These are phyloP conservation scores for Cenchrus fungigraminus DNA, from an alignment of 176 grass and related monocot species.

Conservation along the genomic window DNA sequence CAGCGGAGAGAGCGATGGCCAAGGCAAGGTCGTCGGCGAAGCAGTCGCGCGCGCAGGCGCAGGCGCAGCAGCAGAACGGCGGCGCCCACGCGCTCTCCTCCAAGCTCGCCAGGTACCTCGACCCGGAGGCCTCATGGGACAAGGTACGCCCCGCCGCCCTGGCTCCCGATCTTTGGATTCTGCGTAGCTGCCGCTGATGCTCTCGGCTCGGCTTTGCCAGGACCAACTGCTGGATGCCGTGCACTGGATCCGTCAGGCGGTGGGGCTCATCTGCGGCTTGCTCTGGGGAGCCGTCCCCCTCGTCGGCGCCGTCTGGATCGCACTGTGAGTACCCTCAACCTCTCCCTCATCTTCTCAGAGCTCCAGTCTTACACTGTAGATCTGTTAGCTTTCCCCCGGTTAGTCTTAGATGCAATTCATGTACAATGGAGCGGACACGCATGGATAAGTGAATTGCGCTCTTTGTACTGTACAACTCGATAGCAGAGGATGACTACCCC, in stretches of 20 bases:
- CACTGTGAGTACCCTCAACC: slow-evolving; percentile 51
- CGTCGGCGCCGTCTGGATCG: slow-evolving; percentile 89
- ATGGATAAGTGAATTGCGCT: not conserved
- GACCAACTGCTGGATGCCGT: slow-evolving; percentile 85
- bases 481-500: not conserved
- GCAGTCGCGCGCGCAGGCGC: slow-evolving; percentile 39
- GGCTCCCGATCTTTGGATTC: not conserved
- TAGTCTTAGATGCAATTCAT: not conserved
- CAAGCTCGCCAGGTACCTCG: slow-evolving; percentile 81
- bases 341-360: not conserved
- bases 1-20: slow-evolving; percentile 42
- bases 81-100: slow-evolving; percentile 60
- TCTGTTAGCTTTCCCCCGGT: not conserved
- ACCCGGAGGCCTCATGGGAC: slow-evolving; percentile 83
- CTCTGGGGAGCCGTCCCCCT: slow-evolving; percentile 88
- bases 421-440: not conserved
- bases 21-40: slow-evolving; percentile 64
- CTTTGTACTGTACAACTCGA: not conserved
- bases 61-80: slow-evolving; percentile 58
- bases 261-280: slow-evolving; percentile 79
- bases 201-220: slow-evolving; percentile 34
- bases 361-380: not conserved
- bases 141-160: slow-evolving; percentile 51
- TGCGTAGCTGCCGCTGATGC: not conserved
- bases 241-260: slow-evolving; percentile 94